A percentile compares a stretch with the other conserved stretches of the same genome.
These are phyloP conservation scores for Ogataea sp. DNA, from an alignment of 805 yeast species.

Conservation along the genomic window DNA sequence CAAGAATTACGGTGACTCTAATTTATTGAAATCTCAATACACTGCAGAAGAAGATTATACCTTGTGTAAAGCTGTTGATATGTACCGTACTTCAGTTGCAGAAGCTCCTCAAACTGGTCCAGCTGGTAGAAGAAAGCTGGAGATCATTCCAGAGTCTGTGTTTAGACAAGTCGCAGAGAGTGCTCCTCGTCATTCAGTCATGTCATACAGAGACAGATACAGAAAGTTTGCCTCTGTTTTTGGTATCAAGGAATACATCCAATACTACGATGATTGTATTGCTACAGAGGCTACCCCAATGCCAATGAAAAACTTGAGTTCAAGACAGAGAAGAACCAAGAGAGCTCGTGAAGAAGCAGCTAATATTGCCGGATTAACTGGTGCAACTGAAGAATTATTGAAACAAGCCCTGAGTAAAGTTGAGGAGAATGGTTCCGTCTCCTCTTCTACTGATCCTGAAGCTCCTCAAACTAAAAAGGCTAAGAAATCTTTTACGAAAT, in stretches of 20 bases:
- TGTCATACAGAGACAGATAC: conserved; percentile 80
- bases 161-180: conserved; percentile 30
- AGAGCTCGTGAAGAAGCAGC: conserved; percentile 4
- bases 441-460: background rate
- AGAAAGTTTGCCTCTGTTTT: conserved; percentile 59
- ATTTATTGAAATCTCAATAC: conserved; percentile 50
- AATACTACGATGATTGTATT: conserved; percentile 39
- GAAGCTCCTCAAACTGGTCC: background rate
- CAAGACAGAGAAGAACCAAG: conserved; percentile 28
- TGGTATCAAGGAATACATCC: conserved; percentile 51
- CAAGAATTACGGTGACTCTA: conserved; percentile 34
- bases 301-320: conserved; percentile 52
- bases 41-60: conserved; percentile 64
- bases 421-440: background rate
- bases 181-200: conserved; percentile 48
- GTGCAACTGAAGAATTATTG: background rate
- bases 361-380: background rate
- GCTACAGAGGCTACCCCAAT: conserved; percentile 34
- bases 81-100: conserved; percentile 8
- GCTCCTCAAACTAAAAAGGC: background rate
- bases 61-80: conserved; percentile 33
- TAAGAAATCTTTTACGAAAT: no score
- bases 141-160: conserved; percentile 27
- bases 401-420: background rate
- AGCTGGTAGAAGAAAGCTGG: conserved; percentile 8